Conservation (phyloP, 2,329 filamentous ascomycete species). For the Fusarium mundagurra region DNA sequence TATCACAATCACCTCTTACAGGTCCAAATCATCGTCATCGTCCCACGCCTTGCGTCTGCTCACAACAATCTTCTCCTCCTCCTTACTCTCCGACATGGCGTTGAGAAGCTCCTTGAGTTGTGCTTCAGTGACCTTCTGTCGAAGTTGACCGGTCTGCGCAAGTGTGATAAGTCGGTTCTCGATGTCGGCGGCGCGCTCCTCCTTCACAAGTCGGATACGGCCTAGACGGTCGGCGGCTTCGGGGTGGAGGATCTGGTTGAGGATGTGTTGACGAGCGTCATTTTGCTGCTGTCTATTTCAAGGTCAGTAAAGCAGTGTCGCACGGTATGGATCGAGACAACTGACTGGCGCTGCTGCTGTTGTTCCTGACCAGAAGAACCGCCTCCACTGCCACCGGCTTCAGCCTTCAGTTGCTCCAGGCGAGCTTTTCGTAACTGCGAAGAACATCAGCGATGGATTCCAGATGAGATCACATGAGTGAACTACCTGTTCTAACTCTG, state of each 20-base stretch:
- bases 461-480: too few species aligned
- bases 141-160: constrained; percentile 85
- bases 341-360: constrained; percentile 67
- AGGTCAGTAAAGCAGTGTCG: background rate
- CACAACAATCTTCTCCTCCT: constrained; percentile 88
- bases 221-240: constrained; percentile 92
- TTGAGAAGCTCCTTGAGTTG: constrained; percentile 93
- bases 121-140: constrained; percentile 87
- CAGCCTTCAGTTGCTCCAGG: constrained; percentile 89
- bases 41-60: constrained; percentile 84
- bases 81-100: constrained; percentile 81
- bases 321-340: background rate
- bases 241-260: constrained; percentile 93
- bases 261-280: constrained; percentile 79
- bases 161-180: constrained; percentile 95
- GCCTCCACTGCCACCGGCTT: constrained; percentile 63
- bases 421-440: constrained; percentile 87
- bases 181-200: constrained; percentile 86
- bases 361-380: constrained; percentile 56
- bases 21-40: constrained; percentile 81
- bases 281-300: constrained; percentile 56
- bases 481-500: constrained; percentile 55
- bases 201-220: constrained; percentile 95
- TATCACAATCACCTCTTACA: constrained; percentile 50
- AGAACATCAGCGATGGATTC: background rate